Base-by-base conservation (phyloP, 495 filamentous ascomycete genomes). In the Penicillium diatomitis region DNA sequence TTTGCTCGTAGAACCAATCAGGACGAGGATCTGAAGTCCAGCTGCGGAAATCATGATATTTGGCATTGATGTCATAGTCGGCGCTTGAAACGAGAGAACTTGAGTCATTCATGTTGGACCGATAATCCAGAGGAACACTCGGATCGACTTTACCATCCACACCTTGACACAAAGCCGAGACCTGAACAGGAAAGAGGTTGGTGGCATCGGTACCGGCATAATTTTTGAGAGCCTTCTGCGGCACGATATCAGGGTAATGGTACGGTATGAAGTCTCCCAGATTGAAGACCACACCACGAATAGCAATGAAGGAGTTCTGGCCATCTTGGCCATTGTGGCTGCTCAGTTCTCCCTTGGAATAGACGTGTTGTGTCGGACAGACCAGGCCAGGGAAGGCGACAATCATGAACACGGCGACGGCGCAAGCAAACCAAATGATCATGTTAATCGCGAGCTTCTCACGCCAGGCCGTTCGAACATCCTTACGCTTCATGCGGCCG, bases 381-480 rank as follows among this genome's bases (percentile, higher is more conserved):
- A 99, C 85, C 48, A 97, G 70, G 53, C 74, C 69, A 11, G 92
- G 92, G 65, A 98, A 94, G 57, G 80, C 77, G 47, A 96, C 82
- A 61, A 85, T 81, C 75, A 99, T 87, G 76, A 97, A 99, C 40
- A 85, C 75, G 3, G 87, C 80, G 54, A 86, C 70, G 41, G 69
- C 70, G 67, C 92, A 97, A 57, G 74, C 76, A 51, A 91, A 77
- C 92, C 92, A 99, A 61, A 99, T 99, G 66, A 97, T 79, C 54
- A 97, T 67, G 73, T 99, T 99, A 77, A 99, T 99, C 33, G 92
- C 92, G 48, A 97, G 67, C 75, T 98, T 98, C 63, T 98, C 92
- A 51, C 92, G 79, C 92, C 92, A 98, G 3, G 92, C 92, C 53
- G 83, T 75, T 39, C 88, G 86, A n/a, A 98, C 80, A 60, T 98